A percentile compares a stretch with the other conserved stretches of the same genome.
Evolutionary conservation across 1,284 basidiomycete species (phyloP).

Genomic region (Mycena citricolor): DNA sequence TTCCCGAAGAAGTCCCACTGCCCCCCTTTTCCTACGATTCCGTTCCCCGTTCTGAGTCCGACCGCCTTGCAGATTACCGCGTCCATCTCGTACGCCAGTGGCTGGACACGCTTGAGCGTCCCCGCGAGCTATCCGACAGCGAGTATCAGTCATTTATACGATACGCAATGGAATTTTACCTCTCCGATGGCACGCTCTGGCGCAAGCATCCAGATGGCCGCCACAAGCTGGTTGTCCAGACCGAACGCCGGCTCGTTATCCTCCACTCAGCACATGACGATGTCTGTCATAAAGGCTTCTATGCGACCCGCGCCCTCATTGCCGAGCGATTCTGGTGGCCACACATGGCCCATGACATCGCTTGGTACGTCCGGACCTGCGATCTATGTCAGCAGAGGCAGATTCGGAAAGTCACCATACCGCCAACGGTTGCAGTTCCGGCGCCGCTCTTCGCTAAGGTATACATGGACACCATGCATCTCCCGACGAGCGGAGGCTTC

Average conservation of each 20-base stretch:
- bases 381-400: constrained; percentile 12
- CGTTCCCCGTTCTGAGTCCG: constrained; percentile 12
- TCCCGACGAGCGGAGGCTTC: constrained; percentile 28
- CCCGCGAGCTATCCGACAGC: constrained; percentile 14
- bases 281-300: constrained; percentile 29
- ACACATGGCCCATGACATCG: constrained; percentile 9
- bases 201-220: constrained; percentile 21
- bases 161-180: constrained; percentile 23
- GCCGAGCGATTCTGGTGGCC: constrained; percentile 22
- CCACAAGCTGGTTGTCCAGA: constrained; percentile 25
- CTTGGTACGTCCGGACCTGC: constrained; percentile 12
- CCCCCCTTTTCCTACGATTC: constrained; percentile 14
- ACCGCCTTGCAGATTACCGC: constrained; percentile 21
- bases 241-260: constrained; percentile 10
- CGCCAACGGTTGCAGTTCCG: constrained; percentile 31
- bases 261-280: constrained; percentile 27
- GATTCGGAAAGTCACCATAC: constrained; percentile 16
- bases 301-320: constrained; percentile 12
- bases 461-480: constrained; percentile 34
- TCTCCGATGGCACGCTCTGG: constrained; percentile 24
- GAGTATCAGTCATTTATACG: constrained; percentile 14
- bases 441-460: constrained; percentile 32
- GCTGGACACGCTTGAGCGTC: constrained; percentile 20
- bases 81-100: constrained; percentile 18
- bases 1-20: neutral